A percentile compares a stretch with the other conserved stretches of the same genome.
These are phyloP conservation scores for Lithohypha guttulata DNA, from an alignment of 2,329 filamentous ascomycete species.

Conservation along the genomic window DNA sequence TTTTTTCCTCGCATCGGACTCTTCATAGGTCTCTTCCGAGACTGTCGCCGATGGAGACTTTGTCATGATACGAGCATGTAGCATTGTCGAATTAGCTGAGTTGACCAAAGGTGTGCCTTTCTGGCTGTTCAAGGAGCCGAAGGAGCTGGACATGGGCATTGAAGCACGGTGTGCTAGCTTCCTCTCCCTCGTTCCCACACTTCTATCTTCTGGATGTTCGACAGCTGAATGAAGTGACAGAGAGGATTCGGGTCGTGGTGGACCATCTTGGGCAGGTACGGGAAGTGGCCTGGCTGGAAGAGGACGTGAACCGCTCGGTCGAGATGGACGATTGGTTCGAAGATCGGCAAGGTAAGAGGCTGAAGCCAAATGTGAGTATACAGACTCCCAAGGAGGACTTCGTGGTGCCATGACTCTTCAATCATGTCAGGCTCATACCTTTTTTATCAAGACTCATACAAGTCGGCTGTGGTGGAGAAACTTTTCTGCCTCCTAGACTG, in stretches of 20 bases:
- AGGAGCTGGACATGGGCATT: constrained; percentile 12
- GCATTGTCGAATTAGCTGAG: constrained; percentile 24
- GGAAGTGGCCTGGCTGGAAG: constrained; percentile 39
- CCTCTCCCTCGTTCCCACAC: background rate
- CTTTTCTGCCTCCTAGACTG: constrained; percentile 32
- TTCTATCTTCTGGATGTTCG: background rate
- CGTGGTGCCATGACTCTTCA: constrained; percentile 11
- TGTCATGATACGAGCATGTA: constrained; percentile 25
- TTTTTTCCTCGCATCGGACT: constrained; percentile 44
- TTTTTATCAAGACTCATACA: constrained; percentile 38
- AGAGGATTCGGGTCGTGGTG: constrained; percentile 33
- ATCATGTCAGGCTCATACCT: constrained; percentile 26
- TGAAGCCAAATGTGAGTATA: constrained; percentile 26
- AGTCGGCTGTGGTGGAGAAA: constrained; percentile 36
- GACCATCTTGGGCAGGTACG: constrained; percentile 24
- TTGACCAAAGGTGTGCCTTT: constrained; percentile 31
- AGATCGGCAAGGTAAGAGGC: constrained; percentile 51
- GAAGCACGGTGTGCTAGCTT: constrained; percentile 8
- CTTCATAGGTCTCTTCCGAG: constrained; percentile 40
- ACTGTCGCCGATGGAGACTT: constrained; percentile 28
- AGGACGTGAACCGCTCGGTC: constrained; percentile 51
- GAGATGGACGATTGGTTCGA: constrained; percentile 44
- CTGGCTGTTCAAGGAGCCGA: constrained; percentile 9
- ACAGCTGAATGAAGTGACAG: constrained; percentile 23
- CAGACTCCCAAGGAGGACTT: constrained; percentile 17